Evolutionary conservation across 2,329 filamentous ascomycete species (phyloP), one percentile per base, ranked within the genome.

Genomic region (Fusarium sp.): DNA sequence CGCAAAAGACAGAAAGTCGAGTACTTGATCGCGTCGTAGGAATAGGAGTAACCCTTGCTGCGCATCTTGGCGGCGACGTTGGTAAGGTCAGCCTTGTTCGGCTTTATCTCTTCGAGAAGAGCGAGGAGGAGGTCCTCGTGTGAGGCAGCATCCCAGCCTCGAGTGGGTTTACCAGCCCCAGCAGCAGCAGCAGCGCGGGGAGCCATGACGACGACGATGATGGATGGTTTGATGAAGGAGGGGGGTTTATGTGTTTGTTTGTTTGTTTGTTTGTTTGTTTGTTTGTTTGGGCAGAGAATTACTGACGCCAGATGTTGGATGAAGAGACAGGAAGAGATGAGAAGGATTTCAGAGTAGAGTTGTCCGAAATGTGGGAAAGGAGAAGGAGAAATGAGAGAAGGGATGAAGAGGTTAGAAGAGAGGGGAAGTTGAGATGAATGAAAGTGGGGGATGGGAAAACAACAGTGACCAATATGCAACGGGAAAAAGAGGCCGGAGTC

Each of bases 11-110:
- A 20, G 72, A 44, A 54, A 55, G 51, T 59, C 35, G 51, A 73
- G 70, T 84, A 86, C 84, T 83, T 80, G 78, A 84, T 82, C 51
- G 84, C 84, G 62, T 80, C 79, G 35, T 73, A 81, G 35, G 80
- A 82, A 66, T 84, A 86, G 8, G 69, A 67, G 44, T 83, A 85
- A 17, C 84, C 85, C 64, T 79, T 79, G 14, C 45, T 60, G 7
- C 75, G 74, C 72, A 85, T 81, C 9, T 75, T 75, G 42, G 73
- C 69, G 1, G 82, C 77, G 38, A 85, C 79, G 3, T 57, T 66
- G 3, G 75, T 77, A 74, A 85, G 79, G 26, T 82, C 39, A 1
- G 79, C 78, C 60, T 80, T 80, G 60, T 52, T 81, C 3, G 83
- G 83, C 63, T 81, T 83, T 28, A 80, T 62, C 51, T 82, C 77